phyloP scores from a whole-genome alignment of 1,284 basidiomycete species.

The Wallemia hederae region DNA sequence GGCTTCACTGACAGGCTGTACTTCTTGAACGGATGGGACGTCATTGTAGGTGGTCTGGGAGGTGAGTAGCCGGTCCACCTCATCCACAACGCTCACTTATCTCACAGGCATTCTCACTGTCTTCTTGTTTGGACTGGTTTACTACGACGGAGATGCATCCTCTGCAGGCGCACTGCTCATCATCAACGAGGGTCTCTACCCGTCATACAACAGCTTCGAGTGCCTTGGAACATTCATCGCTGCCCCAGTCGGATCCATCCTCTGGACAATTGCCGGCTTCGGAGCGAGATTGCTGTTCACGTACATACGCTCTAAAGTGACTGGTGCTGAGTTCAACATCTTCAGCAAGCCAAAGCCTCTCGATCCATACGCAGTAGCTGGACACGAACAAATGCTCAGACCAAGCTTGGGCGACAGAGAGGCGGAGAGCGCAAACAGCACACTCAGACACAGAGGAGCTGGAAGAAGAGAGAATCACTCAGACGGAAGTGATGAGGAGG shows the following conservation, averaged over 20 bases:
- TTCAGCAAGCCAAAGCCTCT: neutral
- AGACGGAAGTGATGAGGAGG: neutral
- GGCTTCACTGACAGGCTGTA: conserved; percentile 11
- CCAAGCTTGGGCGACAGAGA: neutral
- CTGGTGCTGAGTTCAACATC: neutral
- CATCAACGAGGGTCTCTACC: conserved; percentile 12
- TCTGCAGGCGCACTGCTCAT: conserved; percentile 11
- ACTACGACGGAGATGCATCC: conserved; percentile 10
- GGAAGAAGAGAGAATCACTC: neutral
- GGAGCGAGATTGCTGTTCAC: neutral
- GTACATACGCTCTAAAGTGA: neutral
- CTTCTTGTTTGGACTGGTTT: conserved; percentile 13
- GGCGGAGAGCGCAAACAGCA: neutral
- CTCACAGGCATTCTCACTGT: conserved; percentile 13
- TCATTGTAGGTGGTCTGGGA: conserved; percentile 13
- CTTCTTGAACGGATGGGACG: conserved; percentile 14
- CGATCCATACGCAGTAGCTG: neutral
- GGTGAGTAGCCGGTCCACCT: conserved; percentile 2
- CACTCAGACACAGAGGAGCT: neutral
- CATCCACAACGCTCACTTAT: neutral
- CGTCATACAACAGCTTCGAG: neutral
- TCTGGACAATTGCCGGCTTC: neutral
- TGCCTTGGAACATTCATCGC: neutral
- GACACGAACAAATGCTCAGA: neutral
- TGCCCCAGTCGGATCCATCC: neutral